These are phyloP conservation scores for Suhomyces sp. DNA, from an alignment of 805 yeast genomes.

Conservation along the genomic window DNA sequence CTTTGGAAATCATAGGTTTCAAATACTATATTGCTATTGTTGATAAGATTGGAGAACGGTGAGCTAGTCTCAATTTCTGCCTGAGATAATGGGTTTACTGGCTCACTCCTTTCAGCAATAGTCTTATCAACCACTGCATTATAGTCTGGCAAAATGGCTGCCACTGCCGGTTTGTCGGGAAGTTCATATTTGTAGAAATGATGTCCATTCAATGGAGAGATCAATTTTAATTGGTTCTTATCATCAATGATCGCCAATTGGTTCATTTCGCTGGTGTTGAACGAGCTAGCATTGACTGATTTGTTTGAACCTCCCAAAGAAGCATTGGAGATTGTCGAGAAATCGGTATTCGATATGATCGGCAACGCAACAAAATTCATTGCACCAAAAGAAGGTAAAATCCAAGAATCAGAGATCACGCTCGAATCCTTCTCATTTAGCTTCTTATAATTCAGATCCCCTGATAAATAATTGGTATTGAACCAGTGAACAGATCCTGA, in stretches of 20 bases:
- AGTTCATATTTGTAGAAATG: conserved; percentile 41
- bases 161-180: conserved; percentile 27
- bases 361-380: conserved; percentile 29
- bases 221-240: conserved; percentile 28
- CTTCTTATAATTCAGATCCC: conserved; percentile 23
- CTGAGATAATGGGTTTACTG: conserved; percentile 42
- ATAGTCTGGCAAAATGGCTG: neutral
- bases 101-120: neutral
- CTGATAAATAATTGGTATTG: conserved; percentile 42
- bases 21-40: conserved; percentile 30
- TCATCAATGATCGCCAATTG: conserved; percentile 37
- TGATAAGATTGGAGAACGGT: conserved; percentile 35
- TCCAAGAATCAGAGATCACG: conserved; percentile 44
- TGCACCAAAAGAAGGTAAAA: conserved; percentile 40
- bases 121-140: neutral
- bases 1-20: conserved; percentile 28
- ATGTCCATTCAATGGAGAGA: conserved; percentile 39
- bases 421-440: conserved; percentile 1
- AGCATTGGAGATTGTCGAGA: no score
- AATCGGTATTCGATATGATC: conserved; percentile 2
- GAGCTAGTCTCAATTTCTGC: conserved; percentile 58
- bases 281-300: no score
- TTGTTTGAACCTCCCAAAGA: no score
- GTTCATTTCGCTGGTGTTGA: no score
- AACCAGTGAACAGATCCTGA: conserved; percentile 68